A percentile compares a stretch with the other conserved stretches of the same genome.
These are phyloP conservation scores for Euphorbia celastroides DNA, from an alignment of 441 rosid genomes.

Conservation along the genomic window DNA sequence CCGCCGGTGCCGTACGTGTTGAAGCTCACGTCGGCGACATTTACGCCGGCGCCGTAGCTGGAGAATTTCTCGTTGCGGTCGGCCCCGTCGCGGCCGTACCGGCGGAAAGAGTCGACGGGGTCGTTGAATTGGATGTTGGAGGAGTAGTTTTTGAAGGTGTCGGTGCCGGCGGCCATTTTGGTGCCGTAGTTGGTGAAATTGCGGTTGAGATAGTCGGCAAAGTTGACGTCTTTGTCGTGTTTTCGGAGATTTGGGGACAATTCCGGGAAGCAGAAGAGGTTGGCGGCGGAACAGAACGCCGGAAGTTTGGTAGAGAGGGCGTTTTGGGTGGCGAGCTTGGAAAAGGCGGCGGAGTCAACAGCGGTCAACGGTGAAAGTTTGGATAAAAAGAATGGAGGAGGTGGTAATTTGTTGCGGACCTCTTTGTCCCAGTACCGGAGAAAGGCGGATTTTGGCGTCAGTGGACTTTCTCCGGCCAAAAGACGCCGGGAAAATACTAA, in stretches of 20 bases:
- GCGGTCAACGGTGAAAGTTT: slow-evolving; percentile 69
- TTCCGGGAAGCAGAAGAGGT: slow-evolving; percentile 52
- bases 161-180: too few relatives aligned
- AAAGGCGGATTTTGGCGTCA: slow-evolving; percentile 64
- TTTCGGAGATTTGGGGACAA: too few relatives aligned
- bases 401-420: slow-evolving; percentile 38
- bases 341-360: slow-evolving; percentile 52
- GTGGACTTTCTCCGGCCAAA: slow-evolving; percentile 41
- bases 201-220: too few relatives aligned
- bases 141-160: too few relatives aligned
- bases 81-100: too few relatives aligned
- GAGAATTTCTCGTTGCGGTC: too few relatives aligned
- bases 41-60: too few relatives aligned
- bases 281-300: slow-evolving; percentile 70
- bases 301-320: slow-evolving; percentile 46
- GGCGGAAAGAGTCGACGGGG: too few relatives aligned
- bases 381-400: slow-evolving; percentile 51
- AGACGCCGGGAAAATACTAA: slow-evolving; percentile 23
- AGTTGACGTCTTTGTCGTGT: too few relatives aligned
- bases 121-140: too few relatives aligned
- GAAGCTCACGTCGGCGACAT: slow-evolving; percentile 75
- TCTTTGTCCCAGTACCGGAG: slow-evolving; percentile 82
- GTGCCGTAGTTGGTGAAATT: slow-evolving; percentile 90
- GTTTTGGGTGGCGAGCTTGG: slow-evolving; percentile 63
- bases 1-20: too few relatives aligned